These are phyloP conservation scores for Peronosclerospora sorghi DNA, from an alignment of 352 stramenopile species.

Conservation along the genomic window DNA sequence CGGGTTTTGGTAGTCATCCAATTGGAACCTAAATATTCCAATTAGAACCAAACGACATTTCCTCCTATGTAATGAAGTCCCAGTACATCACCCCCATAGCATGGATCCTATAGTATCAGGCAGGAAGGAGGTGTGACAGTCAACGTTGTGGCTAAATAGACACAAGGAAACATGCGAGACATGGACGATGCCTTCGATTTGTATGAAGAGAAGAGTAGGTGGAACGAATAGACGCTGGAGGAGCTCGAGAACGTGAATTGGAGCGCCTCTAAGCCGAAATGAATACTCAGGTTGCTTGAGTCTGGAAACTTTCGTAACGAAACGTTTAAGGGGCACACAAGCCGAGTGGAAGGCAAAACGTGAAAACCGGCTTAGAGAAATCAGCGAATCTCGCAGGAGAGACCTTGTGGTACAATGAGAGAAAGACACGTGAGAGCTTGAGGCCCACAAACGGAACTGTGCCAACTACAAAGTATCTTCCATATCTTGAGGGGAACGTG, in stretches of 20 bases:
- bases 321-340: conserved; percentile 83
- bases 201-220: conserved; percentile 90
- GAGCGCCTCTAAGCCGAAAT: conserved; percentile 85
- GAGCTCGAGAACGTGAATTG: conserved; percentile 67
- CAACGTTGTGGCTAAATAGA: conserved; percentile 86
- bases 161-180: conserved; percentile 89
- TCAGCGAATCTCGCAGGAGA: conserved; percentile 71
- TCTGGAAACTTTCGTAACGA: conserved; percentile 91
- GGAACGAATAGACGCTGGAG: conserved; percentile 81
- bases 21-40: too few relatives aligned
- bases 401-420: conserved; percentile 59
- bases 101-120: conserved; percentile 72
- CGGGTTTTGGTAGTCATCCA: too few relatives aligned
- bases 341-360: conserved; percentile 85
- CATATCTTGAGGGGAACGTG: conserved; percentile 76
- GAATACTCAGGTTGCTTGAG: conserved; percentile 86
- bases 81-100: too few relatives aligned
- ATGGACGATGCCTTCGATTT: conserved; percentile 87
- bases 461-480: conserved; percentile 73
- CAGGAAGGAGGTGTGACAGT: conserved; percentile 85
- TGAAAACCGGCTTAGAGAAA: conserved; percentile 57
- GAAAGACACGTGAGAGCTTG: conserved; percentile 52
- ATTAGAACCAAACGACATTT: too few relatives aligned
- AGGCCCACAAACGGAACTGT: conserved; percentile 66
- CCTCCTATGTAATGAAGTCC: too few relatives aligned